A percentile compares a stretch with the other conserved stretches of the same genome.
Conservation (phyloP, 1,284 basidiomycete genomes). For the Amylostereum areolatum region DNA sequence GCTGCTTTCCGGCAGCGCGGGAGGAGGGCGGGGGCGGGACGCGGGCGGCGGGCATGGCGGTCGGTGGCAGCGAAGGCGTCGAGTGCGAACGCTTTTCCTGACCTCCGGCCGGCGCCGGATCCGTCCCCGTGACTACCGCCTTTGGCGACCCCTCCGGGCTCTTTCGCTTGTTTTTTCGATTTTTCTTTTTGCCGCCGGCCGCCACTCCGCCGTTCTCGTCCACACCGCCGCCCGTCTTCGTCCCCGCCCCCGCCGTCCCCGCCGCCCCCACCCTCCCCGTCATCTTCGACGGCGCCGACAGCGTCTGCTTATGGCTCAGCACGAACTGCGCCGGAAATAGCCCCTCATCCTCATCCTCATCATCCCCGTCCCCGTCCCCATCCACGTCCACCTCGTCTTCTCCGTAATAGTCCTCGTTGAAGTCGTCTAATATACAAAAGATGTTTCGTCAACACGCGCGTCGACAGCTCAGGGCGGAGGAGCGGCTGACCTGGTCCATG, state of each 20-base stretch:
- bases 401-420: no score
- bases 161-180: constrained; percentile 31
- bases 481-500: constrained; percentile 14
- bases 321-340: no score
- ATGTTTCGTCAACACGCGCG: constrained; percentile 2
- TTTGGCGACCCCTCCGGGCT: constrained; percentile 21
- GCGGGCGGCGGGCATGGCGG: constrained; percentile 36
- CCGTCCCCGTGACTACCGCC: constrained; percentile 27
- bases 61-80: neutral
- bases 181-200: constrained; percentile 26
- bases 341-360: no score
- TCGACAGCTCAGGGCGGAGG: constrained; percentile 26
- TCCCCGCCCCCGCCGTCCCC: constrained; percentile 39
- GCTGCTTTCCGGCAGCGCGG: constrained; percentile 72
- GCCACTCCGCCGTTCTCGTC: constrained; percentile 35
- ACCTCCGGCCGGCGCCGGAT: constrained; percentile 17
- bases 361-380: no score
- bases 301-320: no score
- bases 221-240: constrained; percentile 38
- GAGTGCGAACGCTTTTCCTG: neutral
- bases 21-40: constrained; percentile 47
- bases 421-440: no score
- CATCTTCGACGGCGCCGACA: constrained; percentile 13
- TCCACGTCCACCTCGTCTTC: no score
- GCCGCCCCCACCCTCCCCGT: constrained; percentile 35